Percentiles rank a stretch among this genome's conserved stretches.
These are phyloP conservation scores for Zymoseptoria tritici DNA, from an alignment of 2,329 filamentous ascomycete species.

Conservation along the genomic window DNA sequence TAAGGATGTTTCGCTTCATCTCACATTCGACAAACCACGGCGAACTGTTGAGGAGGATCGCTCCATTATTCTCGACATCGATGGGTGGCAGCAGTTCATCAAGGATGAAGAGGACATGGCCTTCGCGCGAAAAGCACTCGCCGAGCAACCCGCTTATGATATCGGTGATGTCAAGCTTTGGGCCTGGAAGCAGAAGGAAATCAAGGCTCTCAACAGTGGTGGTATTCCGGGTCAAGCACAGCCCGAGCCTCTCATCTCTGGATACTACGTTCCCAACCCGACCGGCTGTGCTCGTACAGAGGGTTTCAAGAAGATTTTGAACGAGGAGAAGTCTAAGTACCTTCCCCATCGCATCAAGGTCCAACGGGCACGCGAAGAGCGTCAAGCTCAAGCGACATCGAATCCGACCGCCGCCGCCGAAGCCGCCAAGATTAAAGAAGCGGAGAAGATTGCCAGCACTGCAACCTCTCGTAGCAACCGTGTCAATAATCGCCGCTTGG, in stretches of 20 bases:
- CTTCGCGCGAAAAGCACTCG: conserved; percentile 48
- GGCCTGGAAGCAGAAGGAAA: conserved; percentile 65
- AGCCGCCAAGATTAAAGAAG: conserved; percentile 54
- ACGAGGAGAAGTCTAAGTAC: conserved; percentile 97
- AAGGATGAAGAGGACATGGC: conserved; percentile 62
- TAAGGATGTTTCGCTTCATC: conserved; percentile 51
- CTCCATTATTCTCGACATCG: conserved; percentile 57
- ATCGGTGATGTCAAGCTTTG: conserved; percentile 55
- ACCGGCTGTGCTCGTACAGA: conserved; percentile 87
- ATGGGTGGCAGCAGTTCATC: conserved; percentile 61
- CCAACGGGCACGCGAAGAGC: conserved; percentile 80
- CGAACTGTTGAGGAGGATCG: conserved; percentile 61
- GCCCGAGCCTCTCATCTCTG: conserved; percentile 49
- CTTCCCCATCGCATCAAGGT: conserved; percentile 96
- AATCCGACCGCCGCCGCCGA: conserved; percentile 57
- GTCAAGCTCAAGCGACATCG: conserved; percentile 67
- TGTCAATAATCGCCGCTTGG: conserved; percentile 88
- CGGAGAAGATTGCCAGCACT: conserved; percentile 74
- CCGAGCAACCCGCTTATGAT: conserved; percentile 39
- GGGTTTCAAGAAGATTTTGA: conserved; percentile 88
- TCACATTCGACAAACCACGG: conserved; percentile 52
- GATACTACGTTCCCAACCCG: conserved; percentile 75
- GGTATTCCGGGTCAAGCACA: conserved; percentile 49
- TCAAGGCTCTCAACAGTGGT: conserved; percentile 59
- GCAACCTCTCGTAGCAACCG: conserved; percentile 89